Percentiles rank a stretch among this genome's conserved stretches.
Evolutionary conservation across 768 basidiomycete genomes (phyloP).

Genomic region (Lactarius vividus): DNA sequence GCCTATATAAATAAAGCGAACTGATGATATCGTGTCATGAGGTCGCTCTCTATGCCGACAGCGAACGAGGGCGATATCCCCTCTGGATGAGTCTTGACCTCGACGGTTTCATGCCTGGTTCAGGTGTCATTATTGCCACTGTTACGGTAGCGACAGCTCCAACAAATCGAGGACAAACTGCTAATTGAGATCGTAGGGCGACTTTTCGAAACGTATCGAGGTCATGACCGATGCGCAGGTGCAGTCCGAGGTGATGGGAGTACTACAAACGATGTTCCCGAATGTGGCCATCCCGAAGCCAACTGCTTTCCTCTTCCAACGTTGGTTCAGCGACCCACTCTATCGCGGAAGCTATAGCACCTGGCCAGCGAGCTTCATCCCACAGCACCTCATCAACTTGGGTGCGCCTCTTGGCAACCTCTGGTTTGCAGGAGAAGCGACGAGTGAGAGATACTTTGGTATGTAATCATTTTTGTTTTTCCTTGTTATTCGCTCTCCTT

Average conservation of each 20-base stretch:
- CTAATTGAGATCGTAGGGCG: conserved; percentile 41
- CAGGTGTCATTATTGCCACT: conserved; percentile 50
- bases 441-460: conserved; percentile 56
- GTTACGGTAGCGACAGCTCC: conserved; percentile 44
- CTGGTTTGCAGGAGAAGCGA: conserved; percentile 63
- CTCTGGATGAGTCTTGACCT: conserved; percentile 66
- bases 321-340: conserved; percentile 50
- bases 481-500: too few species aligned
- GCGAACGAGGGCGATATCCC: conserved; percentile 41
- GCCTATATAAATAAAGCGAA: conserved; percentile 21
- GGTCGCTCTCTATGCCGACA: conserved; percentile 21
- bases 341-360: conserved; percentile 63
- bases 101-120: conserved; percentile 53
- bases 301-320: conserved; percentile 48
- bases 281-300: conserved; percentile 51
- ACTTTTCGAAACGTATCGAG: conserved; percentile 56
- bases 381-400: conserved; percentile 51
- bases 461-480: conserved; percentile 24
- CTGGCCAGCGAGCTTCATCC: conserved; percentile 56
- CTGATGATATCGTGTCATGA: background rate
- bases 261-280: conserved; percentile 56
- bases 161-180: background rate
- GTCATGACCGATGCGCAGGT: conserved; percentile 47
- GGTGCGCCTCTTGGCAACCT: conserved; percentile 49
- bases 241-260: conserved; percentile 50